These are phyloP conservation scores for Fusarium secorum DNA, from an alignment of 2,329 filamentous ascomycete species.

Conservation along the genomic window DNA sequence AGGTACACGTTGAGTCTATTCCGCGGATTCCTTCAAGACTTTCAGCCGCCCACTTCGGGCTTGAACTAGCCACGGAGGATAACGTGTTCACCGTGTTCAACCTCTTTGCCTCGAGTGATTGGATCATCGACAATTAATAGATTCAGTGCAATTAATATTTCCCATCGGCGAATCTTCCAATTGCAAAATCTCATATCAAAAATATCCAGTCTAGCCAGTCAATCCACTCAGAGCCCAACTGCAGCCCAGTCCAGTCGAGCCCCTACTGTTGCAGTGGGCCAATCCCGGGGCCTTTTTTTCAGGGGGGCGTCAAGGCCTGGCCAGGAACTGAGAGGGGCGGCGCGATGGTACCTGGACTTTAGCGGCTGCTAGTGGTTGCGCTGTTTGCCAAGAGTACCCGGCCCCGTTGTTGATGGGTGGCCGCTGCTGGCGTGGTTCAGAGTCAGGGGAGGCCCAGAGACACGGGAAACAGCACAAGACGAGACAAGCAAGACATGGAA, in stretches of 20 bases:
- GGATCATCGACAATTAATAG: slow-evolving; percentile 1
- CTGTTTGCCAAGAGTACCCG: slow-evolving; percentile 19
- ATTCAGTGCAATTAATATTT: neutral
- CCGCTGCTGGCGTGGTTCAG: slow-evolving; percentile 16
- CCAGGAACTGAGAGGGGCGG: slow-evolving; percentile 11
- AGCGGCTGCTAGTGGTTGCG: slow-evolving; percentile 31
- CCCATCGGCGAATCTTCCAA: neutral
- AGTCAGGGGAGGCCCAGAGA: slow-evolving; percentile 29
- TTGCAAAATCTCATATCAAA: neutral
- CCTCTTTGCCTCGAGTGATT: neutral
- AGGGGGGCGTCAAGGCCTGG: slow-evolving; percentile 19
- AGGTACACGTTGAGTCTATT: slow-evolving; percentile 18
- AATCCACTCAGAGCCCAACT: slow-evolving; percentile 2
- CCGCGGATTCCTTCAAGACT: neutral
- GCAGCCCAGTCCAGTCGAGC: neutral
- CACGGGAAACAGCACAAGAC: slow-evolving; percentile 18
- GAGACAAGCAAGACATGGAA: neutral
- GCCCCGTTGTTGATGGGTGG: slow-evolving; percentile 28
- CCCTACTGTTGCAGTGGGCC: slow-evolving; percentile 14
- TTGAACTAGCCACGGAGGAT: slow-evolving; percentile 1
- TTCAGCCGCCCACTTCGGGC: slow-evolving; percentile 15
- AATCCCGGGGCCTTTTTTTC: neutral
- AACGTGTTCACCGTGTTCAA: neutral
- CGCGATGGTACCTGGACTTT: slow-evolving; percentile 33
- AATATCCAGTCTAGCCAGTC: slow-evolving; percentile 1